Evolutionary conservation across 176 grass and related monocot species (phyloP).

Genomic region (Carex kokanica): DNA sequence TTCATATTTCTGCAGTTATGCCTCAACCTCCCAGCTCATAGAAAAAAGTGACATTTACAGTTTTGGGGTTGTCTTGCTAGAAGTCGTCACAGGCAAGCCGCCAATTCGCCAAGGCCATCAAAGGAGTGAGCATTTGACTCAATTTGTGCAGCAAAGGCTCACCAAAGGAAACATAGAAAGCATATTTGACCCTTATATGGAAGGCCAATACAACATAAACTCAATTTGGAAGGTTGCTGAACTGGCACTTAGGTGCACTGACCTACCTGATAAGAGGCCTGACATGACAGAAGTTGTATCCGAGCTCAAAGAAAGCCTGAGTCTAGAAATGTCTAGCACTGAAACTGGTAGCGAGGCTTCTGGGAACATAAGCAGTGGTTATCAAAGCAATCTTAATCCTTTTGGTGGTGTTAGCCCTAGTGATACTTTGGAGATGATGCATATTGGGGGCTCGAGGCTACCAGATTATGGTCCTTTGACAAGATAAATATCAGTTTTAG

Average conservation of each 20-base stretch:
- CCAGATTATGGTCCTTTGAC: background rate
- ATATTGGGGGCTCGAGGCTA: background rate
- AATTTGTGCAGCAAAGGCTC: conserved; percentile 28
- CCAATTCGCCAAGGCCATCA: background rate
- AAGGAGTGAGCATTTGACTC: background rate
- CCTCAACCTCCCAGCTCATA: conserved; percentile 24
- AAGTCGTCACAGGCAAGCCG: conserved; percentile 36
- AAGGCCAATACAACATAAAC: conserved; percentile 20
- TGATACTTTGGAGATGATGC: background rate
- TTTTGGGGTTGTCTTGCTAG: conserved; percentile 41
- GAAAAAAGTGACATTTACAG: conserved; percentile 52
- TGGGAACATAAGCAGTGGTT: background rate
- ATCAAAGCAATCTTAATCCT: too few relatives aligned
- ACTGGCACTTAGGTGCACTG: conserved; percentile 31
- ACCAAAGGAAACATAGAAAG: conserved; percentile 33
- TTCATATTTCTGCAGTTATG: conserved; percentile 32
- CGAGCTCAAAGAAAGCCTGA: conserved; percentile 16
- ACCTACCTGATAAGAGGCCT: conserved; percentile 24
- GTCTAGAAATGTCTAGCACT: conserved; percentile 14
- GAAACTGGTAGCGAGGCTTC: background rate
- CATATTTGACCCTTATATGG: conserved; percentile 23
- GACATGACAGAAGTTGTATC: background rate
- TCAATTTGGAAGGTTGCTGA: conserved; percentile 44
- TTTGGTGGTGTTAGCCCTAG: too few relatives aligned
- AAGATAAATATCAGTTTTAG: too few relatives aligned